These are phyloP conservation scores for Citrus glauca DNA, from an alignment of 345 rosid species.

Conservation along the genomic window DNA sequence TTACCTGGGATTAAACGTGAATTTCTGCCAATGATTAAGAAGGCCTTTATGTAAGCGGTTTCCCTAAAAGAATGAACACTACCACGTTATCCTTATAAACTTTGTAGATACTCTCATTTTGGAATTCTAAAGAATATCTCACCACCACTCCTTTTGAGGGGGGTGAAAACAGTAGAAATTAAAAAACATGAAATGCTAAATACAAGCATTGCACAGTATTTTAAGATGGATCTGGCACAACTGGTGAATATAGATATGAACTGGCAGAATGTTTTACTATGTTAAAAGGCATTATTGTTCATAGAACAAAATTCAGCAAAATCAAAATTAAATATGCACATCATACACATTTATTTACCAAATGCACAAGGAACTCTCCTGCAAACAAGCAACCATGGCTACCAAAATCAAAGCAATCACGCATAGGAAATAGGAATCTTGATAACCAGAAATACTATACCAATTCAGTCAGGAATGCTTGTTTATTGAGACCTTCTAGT, in stretches of 20 bases:
- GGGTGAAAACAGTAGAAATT: neutral
- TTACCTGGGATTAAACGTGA: constrained; percentile 96
- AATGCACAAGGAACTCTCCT: neutral
- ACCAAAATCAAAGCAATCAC: neutral
- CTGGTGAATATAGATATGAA: neutral
- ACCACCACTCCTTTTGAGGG: neutral
- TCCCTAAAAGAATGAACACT: constrained; percentile 48
- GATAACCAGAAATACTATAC: constrained; percentile 34
- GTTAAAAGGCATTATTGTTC: neutral
- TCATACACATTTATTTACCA: neutral
- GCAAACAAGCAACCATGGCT: neutral
- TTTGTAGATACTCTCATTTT: neutral
- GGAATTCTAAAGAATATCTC: neutral
- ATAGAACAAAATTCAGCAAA: neutral
- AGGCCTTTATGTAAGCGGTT: constrained; percentile 79
- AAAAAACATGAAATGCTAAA: neutral
- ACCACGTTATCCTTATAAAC: neutral
- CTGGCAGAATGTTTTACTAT: neutral
- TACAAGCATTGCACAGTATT: neutral
- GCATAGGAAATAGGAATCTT: constrained; percentile 6
- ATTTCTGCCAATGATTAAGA: constrained; percentile 93
- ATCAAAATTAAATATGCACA: neutral
- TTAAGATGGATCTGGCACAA: neutral
- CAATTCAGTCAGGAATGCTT: constrained; percentile 94
- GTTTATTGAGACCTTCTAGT: constrained; percentile 95